Evolutionary conservation across 768 basidiomycete genomes (phyloP).

Genomic region (Grammothele lineata): DNA sequence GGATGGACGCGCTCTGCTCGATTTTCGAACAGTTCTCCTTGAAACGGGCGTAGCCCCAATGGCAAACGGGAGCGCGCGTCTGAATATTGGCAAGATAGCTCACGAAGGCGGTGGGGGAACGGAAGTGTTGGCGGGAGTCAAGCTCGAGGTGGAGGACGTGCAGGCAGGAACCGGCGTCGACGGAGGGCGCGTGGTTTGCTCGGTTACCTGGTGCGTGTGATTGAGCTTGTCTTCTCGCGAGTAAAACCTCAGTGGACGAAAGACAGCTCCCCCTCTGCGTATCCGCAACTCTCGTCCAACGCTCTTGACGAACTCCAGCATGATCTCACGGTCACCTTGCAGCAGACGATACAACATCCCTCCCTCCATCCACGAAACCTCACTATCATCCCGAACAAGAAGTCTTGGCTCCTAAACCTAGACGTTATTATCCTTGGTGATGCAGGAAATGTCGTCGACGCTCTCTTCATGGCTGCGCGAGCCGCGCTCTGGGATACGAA

Average conservation of each 20-base stretch:
- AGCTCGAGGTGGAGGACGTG: conserved; percentile 72
- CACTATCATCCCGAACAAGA: conserved; percentile 42
- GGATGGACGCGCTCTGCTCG: conserved; percentile 67
- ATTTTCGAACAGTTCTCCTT: conserved; percentile 66
- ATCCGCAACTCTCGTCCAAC: conserved; percentile 58
- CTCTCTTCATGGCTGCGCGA: conserved; percentile 72
- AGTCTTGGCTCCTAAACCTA: conserved; percentile 72
- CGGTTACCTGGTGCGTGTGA: conserved; percentile 68
- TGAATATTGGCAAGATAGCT: conserved; percentile 61
- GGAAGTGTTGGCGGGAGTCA: conserved; percentile 72
- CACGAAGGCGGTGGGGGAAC: conserved; percentile 62
- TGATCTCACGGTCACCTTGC: conserved; percentile 62
- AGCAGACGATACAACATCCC: conserved; percentile 60
- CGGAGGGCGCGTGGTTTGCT: conserved; percentile 60
- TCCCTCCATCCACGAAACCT: conserved; percentile 68
- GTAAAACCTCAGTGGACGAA: conserved; percentile 26
- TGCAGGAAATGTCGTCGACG: conserved; percentile 72
- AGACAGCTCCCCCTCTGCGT: conserved; percentile 76
- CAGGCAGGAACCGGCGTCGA: conserved; percentile 42
- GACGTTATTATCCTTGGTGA: conserved; percentile 75
- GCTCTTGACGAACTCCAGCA: conserved; percentile 75
- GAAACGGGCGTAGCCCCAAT: conserved; percentile 77
- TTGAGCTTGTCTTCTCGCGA: neutral
- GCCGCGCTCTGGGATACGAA: conserved; percentile 80
- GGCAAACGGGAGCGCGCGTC: conserved; percentile 79